A percentile compares a stretch with the other conserved stretches of the same genome.
Conservation (phyloP, 768 basidiomycete species). For the Hemileccinum impolitum region DNA sequence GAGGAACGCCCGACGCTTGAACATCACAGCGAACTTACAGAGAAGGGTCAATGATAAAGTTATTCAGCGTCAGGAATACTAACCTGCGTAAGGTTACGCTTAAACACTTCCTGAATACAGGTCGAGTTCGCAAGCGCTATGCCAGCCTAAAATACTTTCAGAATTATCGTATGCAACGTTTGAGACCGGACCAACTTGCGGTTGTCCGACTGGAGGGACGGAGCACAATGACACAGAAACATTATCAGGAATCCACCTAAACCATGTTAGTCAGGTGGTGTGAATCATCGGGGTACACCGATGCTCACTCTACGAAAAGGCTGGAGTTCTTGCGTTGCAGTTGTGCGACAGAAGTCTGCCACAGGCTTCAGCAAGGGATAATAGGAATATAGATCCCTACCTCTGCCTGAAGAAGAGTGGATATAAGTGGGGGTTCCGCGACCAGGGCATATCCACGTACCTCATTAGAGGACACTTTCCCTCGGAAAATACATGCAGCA, state of each 20-base stretch:
- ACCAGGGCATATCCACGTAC: constrained; percentile 40
- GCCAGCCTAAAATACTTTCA: constrained; percentile 45
- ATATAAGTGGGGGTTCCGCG: background rate
- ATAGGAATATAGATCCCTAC: constrained; percentile 33
- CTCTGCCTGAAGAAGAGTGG: constrained; percentile 42
- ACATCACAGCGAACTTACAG: constrained; percentile 72
- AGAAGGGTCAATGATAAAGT: constrained; percentile 1
- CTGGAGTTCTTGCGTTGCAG: constrained; percentile 72
- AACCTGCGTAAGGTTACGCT: constrained; percentile 63
- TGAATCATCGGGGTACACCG: background rate
- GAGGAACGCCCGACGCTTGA: constrained; percentile 79
- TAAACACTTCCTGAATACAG: constrained; percentile 83
- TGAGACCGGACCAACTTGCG: constrained; percentile 43
- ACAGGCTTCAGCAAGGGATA: constrained; percentile 6
- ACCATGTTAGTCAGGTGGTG: constrained; percentile 2
- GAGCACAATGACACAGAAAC: constrained; percentile 81
- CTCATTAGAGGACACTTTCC: constrained; percentile 75
- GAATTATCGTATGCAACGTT: constrained; percentile 1
- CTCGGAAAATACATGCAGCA: constrained; percentile 84
- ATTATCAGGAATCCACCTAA: constrained; percentile 88
- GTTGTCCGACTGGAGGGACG: constrained; percentile 79
- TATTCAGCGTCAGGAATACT: constrained; percentile 9
- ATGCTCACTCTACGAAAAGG: constrained; percentile 73
- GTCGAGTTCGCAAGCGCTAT: constrained; percentile 77
- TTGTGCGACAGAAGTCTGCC: constrained; percentile 64